Conservation (phyloP, 495 filamentous ascomycete species). For the Bacidia gigantensis region DNA sequence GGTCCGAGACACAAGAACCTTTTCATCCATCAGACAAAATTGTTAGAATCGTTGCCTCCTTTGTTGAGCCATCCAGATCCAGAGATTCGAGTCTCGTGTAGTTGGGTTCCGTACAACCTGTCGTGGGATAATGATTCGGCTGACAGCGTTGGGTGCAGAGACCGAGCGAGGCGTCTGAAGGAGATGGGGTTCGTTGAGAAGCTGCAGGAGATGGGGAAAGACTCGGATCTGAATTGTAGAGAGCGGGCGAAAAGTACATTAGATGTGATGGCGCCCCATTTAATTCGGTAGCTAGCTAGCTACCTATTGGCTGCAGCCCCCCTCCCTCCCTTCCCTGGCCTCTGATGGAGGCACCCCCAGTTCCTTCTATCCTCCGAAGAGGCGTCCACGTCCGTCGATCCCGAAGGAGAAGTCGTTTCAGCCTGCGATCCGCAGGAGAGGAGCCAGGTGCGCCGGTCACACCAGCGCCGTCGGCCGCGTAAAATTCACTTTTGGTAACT, state of each 20-base stretch:
- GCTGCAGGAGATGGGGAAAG: conserved; percentile 49
- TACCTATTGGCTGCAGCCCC: no score
- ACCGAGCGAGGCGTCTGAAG: conserved; percentile 53
- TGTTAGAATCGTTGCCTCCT: conserved; percentile 37
- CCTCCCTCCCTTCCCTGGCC: no score
- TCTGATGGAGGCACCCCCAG: no score
- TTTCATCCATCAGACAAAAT: conserved; percentile 49
- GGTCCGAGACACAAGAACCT: conserved; percentile 59
- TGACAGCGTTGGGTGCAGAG: conserved; percentile 45
- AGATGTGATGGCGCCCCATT: conserved; percentile 17
- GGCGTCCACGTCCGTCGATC: no score
- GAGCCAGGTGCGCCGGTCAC: no score
- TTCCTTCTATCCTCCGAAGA: no score
- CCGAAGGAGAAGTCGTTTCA: no score
- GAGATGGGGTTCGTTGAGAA: conserved; percentile 56
- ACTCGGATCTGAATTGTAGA: conserved; percentile 68
- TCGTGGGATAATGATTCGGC: conserved; percentile 60
- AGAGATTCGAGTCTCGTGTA: conserved; percentile 58
- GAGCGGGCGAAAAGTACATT: conserved; percentile 71
- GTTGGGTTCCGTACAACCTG: conserved; percentile 73
- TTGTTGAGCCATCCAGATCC: conserved; percentile 54
- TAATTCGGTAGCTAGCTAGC: no score
- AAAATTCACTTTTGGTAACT: no score
- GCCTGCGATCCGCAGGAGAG: no score
- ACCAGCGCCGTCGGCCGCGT: no score